Percentiles rank a stretch among this genome's conserved stretches.
Conservation (phyloP, 1,139 yeast genomes). For the Protomyces macrosporus region DNA sequence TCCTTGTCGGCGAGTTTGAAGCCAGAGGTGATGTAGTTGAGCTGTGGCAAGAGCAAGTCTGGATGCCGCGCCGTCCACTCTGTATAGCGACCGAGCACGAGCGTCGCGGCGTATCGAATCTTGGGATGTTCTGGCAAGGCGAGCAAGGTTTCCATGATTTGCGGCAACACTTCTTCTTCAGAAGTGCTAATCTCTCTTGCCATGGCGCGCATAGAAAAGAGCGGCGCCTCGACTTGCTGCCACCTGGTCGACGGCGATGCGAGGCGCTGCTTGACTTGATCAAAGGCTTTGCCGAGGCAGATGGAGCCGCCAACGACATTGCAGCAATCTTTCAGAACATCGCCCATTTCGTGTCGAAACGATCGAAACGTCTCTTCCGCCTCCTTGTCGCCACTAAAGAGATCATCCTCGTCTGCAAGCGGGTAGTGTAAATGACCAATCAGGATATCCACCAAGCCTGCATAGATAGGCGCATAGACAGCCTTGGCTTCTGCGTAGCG, state of each 20-base stretch:
- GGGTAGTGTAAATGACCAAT: constrained; percentile 77
- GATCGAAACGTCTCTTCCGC: constrained; percentile 90
- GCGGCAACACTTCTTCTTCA: constrained; percentile 68
- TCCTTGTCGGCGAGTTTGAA: constrained; percentile 52
- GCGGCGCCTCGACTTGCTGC: constrained; percentile 88
- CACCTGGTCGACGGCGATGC: constrained; percentile 45
- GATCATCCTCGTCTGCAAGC: constrained; percentile 26
- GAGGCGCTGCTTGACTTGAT: constrained; percentile 45
- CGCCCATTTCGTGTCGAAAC: constrained; percentile 95
- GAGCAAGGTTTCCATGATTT: constrained; percentile 63
- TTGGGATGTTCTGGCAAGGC: constrained; percentile 80
- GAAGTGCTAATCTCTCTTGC: constrained; percentile 76
- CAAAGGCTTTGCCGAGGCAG: constrained; percentile 62
- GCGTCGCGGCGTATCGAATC: constrained; percentile 83
- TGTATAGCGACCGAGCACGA: constrained; percentile 89
- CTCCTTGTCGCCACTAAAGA: constrained; percentile 62
- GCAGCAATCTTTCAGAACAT: constrained; percentile 90
- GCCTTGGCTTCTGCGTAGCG: constrained; percentile 57
- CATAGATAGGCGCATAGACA: constrained; percentile 57
- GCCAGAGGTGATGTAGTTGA: constrained; percentile 77
- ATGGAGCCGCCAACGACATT: constrained; percentile 73
- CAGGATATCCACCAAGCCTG: constrained; percentile 60
- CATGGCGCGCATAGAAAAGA: constrained; percentile 88
- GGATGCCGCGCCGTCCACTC: constrained; percentile 91
- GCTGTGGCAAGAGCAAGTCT: constrained; percentile 70